Evolutionary conservation across 2,329 filamentous ascomycete genomes (phyloP), one percentile per base, ranked within the genome.

Genomic region (Sporothrix sp.): DNA sequence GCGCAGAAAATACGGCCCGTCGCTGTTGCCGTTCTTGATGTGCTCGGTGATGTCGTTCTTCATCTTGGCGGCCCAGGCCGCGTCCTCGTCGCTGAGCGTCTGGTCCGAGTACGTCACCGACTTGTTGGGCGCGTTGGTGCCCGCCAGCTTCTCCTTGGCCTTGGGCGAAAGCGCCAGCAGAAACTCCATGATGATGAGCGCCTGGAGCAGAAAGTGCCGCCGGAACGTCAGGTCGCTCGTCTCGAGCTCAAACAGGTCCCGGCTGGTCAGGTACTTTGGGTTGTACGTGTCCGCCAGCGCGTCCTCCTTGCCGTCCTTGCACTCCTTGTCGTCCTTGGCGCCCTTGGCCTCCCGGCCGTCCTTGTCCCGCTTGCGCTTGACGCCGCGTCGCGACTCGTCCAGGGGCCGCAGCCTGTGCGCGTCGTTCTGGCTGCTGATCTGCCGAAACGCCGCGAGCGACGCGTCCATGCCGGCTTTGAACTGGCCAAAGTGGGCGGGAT

Each of bases 231-330:
- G 76, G 66, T 99, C 93, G 65, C 88, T 90, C 56, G 97, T 84
- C 85, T 98, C 93, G 40, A 98, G 78, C 60, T 94, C 88, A 66
- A 99, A 99, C 1, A 99, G 73, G 64, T 98, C 94, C 57, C 85
- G 79, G 65, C 90, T 97, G n/a, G 93, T 99, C 16, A 99, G 76
- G 64, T 98, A 99, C 63, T 97, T 98, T 1, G 94, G 91, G 61
- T 98, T 98, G 69, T 95, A 97, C 21, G 79, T 82, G 61, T 81
- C 84, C 21, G 81, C 75, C 46, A 82, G 70, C 7, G 79, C 78
- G 47, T 79, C 74, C 7, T 52, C 52, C 37, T 74, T 74, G 10
- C 76, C 73, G 1, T 35, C 47, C 16, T 36, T 50, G 37, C 9
- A 13, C 38, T 36, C 48, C 14, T 40, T 48, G 27, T 13, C 48